Percentiles rank a stretch among this genome's conserved stretches.
Conservation (phyloP, 345 rosid genomes). For the Eucalyptus marginata region DNA sequence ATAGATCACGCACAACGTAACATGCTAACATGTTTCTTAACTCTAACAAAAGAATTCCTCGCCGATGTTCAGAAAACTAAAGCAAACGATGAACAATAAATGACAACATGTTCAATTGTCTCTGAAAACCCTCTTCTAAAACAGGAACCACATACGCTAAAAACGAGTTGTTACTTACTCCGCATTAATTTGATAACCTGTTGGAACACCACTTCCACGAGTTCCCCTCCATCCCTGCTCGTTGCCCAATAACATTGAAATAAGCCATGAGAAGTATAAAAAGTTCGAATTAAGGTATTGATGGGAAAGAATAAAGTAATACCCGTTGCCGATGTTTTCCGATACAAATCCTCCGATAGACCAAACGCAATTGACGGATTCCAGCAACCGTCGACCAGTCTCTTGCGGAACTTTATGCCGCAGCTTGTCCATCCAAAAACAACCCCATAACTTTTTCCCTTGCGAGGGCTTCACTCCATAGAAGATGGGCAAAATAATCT, state of each 20-base stretch:
- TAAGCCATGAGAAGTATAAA: not conserved
- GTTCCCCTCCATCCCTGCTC: not conserved
- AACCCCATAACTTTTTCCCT: too few species aligned
- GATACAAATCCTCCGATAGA: not conserved
- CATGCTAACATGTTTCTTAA: too few species aligned
- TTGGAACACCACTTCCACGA: not conserved
- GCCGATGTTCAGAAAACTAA: too few species aligned
- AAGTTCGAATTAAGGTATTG: not conserved
- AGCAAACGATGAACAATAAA: not conserved
- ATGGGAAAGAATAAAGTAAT: not conserved
- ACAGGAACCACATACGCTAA: not conserved
- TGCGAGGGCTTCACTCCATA: rapidly evolving
- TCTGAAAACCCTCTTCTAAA: not conserved
- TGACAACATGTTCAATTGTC: not conserved
- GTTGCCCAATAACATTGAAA: not conserved
- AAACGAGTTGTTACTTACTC: not conserved
- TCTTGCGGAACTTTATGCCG: too few species aligned
- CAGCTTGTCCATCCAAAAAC: too few species aligned
- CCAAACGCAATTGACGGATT: rapidly evolving
- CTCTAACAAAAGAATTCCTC: not conserved
- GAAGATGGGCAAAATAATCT: not conserved
- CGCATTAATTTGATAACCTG: not conserved
- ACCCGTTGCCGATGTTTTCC: not conserved
- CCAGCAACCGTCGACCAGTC: not conserved
- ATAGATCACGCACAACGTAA: too few species aligned